A percentile compares a stretch with the other conserved stretches of the same genome.
Conservation (phyloP, 139 green algal species). For the Micromonas commoda region DNA sequence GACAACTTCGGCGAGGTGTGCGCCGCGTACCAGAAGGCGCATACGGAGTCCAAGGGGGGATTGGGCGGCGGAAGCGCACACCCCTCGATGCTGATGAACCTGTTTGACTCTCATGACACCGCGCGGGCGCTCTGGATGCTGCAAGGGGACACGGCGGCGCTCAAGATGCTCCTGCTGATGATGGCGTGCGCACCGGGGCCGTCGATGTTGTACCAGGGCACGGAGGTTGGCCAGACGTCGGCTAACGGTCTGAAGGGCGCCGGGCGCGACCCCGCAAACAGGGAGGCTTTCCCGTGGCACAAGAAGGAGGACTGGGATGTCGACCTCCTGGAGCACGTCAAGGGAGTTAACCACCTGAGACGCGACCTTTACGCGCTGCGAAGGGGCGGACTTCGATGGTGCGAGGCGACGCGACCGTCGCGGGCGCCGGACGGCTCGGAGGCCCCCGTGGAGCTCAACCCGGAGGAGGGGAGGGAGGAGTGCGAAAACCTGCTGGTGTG, state of each 20-base stretch:
- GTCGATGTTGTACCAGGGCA: neutral
- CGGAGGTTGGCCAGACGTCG: neutral
- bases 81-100: neutral
- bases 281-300: slow-evolving; percentile 1
- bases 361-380: neutral
- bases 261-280: neutral
- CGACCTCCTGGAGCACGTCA: neutral
- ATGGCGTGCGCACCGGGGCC: neutral
- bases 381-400: neutral
- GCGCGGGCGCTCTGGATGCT: neutral
- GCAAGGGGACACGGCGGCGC: neutral
- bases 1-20: neutral
- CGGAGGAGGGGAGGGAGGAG: too few species aligned
- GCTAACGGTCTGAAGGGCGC: neutral
- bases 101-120: neutral
- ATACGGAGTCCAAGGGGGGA: neutral
- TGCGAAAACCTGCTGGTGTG: neutral
- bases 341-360: neutral
- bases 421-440: too few species aligned
- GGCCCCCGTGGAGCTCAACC: neutral
- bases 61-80: neutral
- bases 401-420: too few species aligned
- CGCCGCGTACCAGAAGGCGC: neutral
- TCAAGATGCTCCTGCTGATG: neutral
- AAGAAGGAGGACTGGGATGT: neutral